Percentiles rank a stretch among this genome's conserved stretches.
phyloP scores from a whole-genome alignment of 768 basidiomycete species.

The Macrolepiota albuminosa region DNA sequence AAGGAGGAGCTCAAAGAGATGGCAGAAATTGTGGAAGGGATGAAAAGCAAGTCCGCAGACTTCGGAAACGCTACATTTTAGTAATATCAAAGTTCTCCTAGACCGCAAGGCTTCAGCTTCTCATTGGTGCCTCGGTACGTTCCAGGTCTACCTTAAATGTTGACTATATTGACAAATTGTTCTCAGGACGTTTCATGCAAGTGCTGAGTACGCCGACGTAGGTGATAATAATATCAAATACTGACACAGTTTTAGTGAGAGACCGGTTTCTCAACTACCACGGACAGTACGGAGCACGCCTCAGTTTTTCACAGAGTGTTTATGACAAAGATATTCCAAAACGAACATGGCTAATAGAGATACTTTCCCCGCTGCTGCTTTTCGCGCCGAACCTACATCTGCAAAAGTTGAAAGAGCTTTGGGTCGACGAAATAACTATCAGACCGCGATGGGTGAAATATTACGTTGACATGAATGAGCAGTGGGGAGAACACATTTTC shows the following conservation, averaged over 20 bases:
- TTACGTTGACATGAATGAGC: constrained; percentile 28
- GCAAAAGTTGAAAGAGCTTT: constrained; percentile 35
- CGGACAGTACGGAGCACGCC: constrained; percentile 39
- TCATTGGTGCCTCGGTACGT: constrained; percentile 3
- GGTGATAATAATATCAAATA: too few species aligned
- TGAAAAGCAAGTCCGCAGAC: neutral
- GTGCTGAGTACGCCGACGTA: constrained; percentile 2
- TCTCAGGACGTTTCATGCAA: constrained; percentile 15
- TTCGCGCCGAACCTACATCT: constrained; percentile 39
- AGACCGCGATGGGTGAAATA: constrained; percentile 18
- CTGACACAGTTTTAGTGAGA: neutral
- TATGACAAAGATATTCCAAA: constrained; percentile 16
- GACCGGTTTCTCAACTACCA: constrained; percentile 35
- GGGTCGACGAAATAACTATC: constrained; percentile 31
- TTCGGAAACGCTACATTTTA: neutral
- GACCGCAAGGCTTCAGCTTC: neutral
- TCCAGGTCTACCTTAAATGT: neutral
- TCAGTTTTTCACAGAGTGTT: constrained; percentile 29
- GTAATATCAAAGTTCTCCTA: neutral
- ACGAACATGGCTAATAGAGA: constrained; percentile 27
- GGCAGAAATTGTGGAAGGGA: constrained; percentile 8
- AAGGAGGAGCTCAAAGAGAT: constrained; percentile 4
- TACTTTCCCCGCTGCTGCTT: constrained; percentile 38
- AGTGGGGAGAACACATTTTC: constrained; percentile 39
- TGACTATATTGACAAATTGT: too few species aligned